Base-by-base conservation (phyloP, 1,284 basidiomycete genomes). In the Schizopora paradoxa region DNA sequence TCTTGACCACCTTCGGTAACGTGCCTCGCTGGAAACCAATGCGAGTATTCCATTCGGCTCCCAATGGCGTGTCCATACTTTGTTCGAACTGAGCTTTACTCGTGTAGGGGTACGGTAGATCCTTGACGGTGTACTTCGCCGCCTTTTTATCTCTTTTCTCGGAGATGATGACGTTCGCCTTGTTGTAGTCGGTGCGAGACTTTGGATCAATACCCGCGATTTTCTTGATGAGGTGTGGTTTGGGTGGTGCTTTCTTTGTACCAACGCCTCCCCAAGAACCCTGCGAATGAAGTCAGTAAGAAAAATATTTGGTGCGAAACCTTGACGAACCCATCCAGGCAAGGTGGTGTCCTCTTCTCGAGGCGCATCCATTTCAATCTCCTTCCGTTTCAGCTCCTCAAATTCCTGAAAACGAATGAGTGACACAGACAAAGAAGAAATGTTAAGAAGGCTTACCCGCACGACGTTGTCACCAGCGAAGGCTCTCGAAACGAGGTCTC, bases 381-480 rank as follows among this genome's bases (percentile, higher is more conserved):
- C 83, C 32, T 75, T 74, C 29, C 75, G 74, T 63, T 98, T 98
- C 43, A 85, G 80, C 49, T 84, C 83, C 42, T 78, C 82, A 60
- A 99, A 99, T 44, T 89, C 84, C 87, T 92, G 55, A 1, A 48
- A 48, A 38, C 38, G 21, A 43, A 28, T 23, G 36, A 51, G 41
- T 6, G 23, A 5, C 27, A 27, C 14, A 25, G n/a, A 36, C 23
- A n/a, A 22, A 39, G 37, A 28, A 39, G 33, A 29, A 26, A 19
- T 29, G 31, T 23, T 19, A 38, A 2, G 28, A 6, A 55, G 10
- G 54, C 76, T 19, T 57, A 90, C 89, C 62, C 86, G 78, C 0
- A 95, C 82, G 8, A 98, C 95, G 58, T 97, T 89, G 63, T 99
- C 95, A 1, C 91, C 91, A 0, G 95, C 95, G 68, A 99, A 99